These are phyloP conservation scores for Spinacia oleracea DNA, from an alignment of 179 eudicot genomes.

Conservation along the genomic window DNA sequence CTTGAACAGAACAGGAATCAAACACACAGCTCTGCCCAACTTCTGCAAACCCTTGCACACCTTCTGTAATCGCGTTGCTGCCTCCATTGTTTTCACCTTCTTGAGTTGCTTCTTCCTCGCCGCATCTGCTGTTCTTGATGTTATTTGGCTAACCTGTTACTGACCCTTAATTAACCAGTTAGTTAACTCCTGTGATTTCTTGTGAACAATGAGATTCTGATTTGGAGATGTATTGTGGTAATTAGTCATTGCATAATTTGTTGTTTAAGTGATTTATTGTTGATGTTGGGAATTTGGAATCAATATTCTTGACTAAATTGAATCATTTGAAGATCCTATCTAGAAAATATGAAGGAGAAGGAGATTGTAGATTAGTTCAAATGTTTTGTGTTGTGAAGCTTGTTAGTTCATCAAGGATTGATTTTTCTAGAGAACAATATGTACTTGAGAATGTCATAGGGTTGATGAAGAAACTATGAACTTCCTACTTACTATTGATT, in stretches of 20 bases:
- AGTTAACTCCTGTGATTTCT: no score
- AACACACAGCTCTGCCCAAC: slow-evolving; percentile 75
- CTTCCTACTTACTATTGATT: background rate
- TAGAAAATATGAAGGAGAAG: background rate
- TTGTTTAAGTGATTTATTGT: background rate
- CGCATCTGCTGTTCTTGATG: slow-evolving; percentile 59
- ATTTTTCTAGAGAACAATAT: background rate
- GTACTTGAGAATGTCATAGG: background rate
- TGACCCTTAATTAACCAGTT: slow-evolving; percentile 14
- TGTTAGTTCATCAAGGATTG: background rate
- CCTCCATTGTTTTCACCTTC: slow-evolving; percentile 77
- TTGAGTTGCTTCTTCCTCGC: slow-evolving; percentile 77
- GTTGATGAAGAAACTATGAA: background rate
- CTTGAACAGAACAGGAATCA: slow-evolving; percentile 78
- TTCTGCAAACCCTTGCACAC: slow-evolving; percentile 80
- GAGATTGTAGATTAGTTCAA: background rate
- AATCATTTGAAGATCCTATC: background rate
- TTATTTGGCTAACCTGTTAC: slow-evolving; percentile 62
- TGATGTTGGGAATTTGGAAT: background rate
- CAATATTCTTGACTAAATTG: background rate
- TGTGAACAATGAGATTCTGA: background rate
- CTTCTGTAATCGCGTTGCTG: slow-evolving; percentile 76
- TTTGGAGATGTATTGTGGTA: background rate
- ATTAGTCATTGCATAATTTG: background rate
- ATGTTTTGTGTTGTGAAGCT: background rate